phyloP scores from a whole-genome alignment of 208 protist genomes.

The Crithidia fasciculata region DNA sequence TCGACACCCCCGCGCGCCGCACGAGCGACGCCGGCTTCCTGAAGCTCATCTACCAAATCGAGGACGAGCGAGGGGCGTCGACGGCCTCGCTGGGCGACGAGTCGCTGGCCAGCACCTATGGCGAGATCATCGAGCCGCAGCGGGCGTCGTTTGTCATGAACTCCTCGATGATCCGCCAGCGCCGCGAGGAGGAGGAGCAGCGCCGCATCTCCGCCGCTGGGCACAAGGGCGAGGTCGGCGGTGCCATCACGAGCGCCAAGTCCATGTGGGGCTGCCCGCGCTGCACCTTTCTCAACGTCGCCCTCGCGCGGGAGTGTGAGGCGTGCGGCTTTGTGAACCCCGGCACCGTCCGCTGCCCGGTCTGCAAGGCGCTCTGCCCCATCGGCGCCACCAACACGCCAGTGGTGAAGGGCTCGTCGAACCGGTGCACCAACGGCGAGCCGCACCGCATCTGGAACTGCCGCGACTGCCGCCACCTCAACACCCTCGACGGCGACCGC shows the following conservation, averaged over 20 bases:
- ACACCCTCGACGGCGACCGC: slow-evolving; percentile 67
- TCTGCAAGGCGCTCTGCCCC: slow-evolving; percentile 33
- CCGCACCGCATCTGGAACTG: slow-evolving; percentile 76
- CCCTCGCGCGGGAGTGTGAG: slow-evolving; percentile 31
- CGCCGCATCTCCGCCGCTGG: slow-evolving; percentile 8
- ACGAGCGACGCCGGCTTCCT: slow-evolving; percentile 47
- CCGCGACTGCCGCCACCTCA: slow-evolving; percentile 47
- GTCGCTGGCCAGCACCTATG: slow-evolving; percentile 23
- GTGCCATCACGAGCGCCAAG: slow-evolving; percentile 1
- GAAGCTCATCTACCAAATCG: slow-evolving; percentile 47
- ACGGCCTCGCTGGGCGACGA: slow-evolving; percentile 18
- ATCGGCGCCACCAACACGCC: slow-evolving; percentile 13
- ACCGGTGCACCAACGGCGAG: slow-evolving; percentile 42
- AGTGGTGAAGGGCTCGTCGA: not conserved
- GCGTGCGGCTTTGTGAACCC: slow-evolving; percentile 48
- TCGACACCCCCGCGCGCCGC: slow-evolving; percentile 55
- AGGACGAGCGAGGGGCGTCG: slow-evolving; percentile 24
- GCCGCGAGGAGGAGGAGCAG: slow-evolving; percentile 30
- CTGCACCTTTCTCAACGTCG: slow-evolving; percentile 63
- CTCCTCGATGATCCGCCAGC: slow-evolving; percentile 39
- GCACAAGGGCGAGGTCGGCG: not conserved
- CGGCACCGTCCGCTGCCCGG: slow-evolving; percentile 39
- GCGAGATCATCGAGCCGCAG: slow-evolving; percentile 43
- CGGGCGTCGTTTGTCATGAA: slow-evolving; percentile 56
- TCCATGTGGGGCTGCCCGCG: slow-evolving; percentile 54